phyloP scores from a whole-genome alignment of 306 rosid species.

The Arachis stenosperma region DNA sequence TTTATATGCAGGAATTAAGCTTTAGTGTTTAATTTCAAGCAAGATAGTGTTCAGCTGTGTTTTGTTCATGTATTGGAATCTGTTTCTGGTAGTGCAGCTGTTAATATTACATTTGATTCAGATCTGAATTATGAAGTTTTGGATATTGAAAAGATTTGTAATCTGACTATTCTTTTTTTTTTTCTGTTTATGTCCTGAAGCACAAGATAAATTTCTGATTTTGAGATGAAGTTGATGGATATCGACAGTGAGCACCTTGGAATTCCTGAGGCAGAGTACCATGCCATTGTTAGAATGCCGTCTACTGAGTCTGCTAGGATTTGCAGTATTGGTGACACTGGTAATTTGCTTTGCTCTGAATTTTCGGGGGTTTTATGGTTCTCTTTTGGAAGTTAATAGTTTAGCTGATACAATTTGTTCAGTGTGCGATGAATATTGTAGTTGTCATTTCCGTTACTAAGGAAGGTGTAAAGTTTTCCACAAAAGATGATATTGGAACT shows the following conservation, averaged over 20 bases:
- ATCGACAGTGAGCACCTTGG: conserved; percentile 97
- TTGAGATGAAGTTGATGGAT: conserved; percentile 99
- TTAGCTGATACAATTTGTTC: background rate
- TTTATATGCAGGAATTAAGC: background rate
- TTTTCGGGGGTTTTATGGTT: background rate
- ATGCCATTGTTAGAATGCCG: conserved; percentile 93
- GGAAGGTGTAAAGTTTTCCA: conserved; percentile 96
- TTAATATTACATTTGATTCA: background rate
- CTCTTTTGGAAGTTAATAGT: background rate
- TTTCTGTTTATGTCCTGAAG: conserved; percentile 30
- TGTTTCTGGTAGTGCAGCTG: background rate
- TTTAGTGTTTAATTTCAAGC: background rate
- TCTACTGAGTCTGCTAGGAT: conserved; percentile 86
- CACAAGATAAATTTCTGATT: conserved; percentile 84
- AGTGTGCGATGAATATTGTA: conserved; percentile 42
- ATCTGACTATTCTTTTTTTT: background rate
- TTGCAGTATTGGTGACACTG: conserved; percentile 97
- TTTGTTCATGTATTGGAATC: background rate
- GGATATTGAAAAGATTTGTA: background rate
- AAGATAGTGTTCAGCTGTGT: background rate
- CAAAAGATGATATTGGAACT: conserved; percentile 50
- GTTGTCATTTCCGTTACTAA: conserved; percentile 91
- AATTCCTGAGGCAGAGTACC: conserved; percentile 93
- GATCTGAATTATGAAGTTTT: background rate
- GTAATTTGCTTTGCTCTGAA: conserved; percentile 42